A percentile compares a stretch with the other conserved stretches of the same genome.
Conservation (phyloP, 495 filamentous ascomycete species). For the Aspergillus coremiiformis region DNA sequence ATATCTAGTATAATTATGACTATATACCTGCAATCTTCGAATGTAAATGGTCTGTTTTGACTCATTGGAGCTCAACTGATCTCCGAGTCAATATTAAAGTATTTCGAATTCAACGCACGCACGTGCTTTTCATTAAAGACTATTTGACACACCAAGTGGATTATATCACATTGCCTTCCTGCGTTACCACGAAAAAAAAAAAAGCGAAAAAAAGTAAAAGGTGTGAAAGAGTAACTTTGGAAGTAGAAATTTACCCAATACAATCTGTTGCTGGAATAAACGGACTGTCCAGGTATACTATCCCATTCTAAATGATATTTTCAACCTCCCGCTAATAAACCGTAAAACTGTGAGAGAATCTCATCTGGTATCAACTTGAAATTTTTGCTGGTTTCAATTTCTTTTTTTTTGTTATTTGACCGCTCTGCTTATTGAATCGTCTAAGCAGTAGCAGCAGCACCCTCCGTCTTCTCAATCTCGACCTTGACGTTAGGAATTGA, state of each 20-base stretch:
- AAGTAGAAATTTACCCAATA: neutral
- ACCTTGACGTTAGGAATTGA: constrained; percentile 48
- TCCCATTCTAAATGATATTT: neutral
- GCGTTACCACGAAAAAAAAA: constrained; percentile 21
- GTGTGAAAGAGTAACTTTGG: neutral
- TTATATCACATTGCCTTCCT: constrained; percentile 22
- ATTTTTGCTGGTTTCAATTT: neutral
- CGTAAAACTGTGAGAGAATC: neutral
- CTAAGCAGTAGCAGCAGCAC: constrained; percentile 25
- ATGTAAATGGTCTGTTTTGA: too few relatives aligned
- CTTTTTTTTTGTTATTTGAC: neutral
- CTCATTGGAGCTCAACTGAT: too few relatives aligned
- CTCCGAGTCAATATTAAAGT: neutral
- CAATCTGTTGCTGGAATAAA: neutral
- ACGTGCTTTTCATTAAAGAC: constrained; percentile 26
- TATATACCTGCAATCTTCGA: too few relatives aligned
- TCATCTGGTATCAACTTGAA: constrained; percentile 2
- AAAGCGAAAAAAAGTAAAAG: constrained; percentile 14
- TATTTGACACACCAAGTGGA: constrained; percentile 17
- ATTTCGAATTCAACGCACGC: constrained; percentile 18
- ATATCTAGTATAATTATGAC: too few relatives aligned
- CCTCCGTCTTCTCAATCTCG: constrained; percentile 30
- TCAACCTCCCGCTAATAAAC: constrained; percentile 1
- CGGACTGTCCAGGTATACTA: neutral
- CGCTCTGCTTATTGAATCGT: constrained; percentile 4